Evolutionary conservation across 306 rosid species (phyloP).

Genomic region (Sophora flavescens): DNA sequence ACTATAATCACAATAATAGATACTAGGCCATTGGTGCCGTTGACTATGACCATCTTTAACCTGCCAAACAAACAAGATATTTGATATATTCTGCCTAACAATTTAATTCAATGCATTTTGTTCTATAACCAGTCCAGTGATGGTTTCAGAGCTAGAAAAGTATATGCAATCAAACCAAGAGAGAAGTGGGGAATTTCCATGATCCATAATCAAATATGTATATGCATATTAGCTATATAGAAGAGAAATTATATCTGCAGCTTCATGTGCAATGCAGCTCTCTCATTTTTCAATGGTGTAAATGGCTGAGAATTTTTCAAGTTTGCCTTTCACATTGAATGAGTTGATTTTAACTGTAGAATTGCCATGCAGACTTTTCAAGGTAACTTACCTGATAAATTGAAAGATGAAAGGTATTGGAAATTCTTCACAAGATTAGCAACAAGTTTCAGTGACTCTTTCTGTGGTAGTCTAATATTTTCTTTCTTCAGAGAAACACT

Average conservation of each 20-base stretch:
- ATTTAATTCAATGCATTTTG: conserved; percentile 26
- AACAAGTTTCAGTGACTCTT: conserved; percentile 31
- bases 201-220: conserved; percentile 15
- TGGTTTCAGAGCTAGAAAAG: background rate
- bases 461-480: background rate
- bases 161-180: conserved; percentile 4
- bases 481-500: conserved; percentile 2
- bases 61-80: conserved; percentile 39
- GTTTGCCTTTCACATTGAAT: conserved; percentile 30
- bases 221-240: conserved; percentile 9
- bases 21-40: background rate
- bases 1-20: conserved; percentile 43
- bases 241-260: conserved; percentile 18
- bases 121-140: background rate
- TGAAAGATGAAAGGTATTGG: conserved; percentile 19
- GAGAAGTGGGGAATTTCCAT: background rate
- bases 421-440: conserved; percentile 37
- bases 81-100: conserved; percentile 3
- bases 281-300: conserved; percentile 6
- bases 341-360: conserved; percentile 32
- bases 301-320: conserved; percentile 19
- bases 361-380: conserved; percentile 26
- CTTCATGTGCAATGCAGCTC: background rate
- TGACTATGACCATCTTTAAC: conserved; percentile 54
- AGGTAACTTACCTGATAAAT: conserved; percentile 39